Evolutionary conservation across 2,329 filamentous ascomycete species (phyloP), one percentile per base, ranked within the genome.

Genomic region (Cercospora sp.): DNA sequence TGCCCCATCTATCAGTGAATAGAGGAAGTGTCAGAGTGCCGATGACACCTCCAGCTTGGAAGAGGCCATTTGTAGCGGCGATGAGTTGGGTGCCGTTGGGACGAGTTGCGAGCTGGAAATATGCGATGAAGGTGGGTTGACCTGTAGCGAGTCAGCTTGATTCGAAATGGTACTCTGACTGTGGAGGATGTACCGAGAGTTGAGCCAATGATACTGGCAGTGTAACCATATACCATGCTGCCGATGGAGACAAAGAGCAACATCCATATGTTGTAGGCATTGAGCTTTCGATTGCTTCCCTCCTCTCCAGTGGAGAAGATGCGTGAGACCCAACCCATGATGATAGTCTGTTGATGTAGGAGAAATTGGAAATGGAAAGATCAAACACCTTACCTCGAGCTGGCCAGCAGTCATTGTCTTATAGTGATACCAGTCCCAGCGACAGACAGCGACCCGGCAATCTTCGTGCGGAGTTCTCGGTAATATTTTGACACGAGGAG

Each of bases 61-160:
- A 74, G 9, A 74, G 67, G 16, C 72, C 72, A 57, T 74, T 74
- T 9, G 68, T 72, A 6, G 71, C 67, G 10, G 69, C 65, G 5
- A 69, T 59, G 12, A 74, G 66, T 18, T 68, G 58, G 5, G 71
- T 71, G 13, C 63, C 72, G 23, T 73, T 64, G 8, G 71, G 60
- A 5, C 69, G 68, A 9, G 72, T 73, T 31, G 70, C 70, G 33
- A 74, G 71, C 20, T 67, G 63, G 53, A 74, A 71, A 65, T 74
- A 73, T 9, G 48, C 61, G 31, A 73, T 67, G 63, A 74, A 74
- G 0, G 69, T 69, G 4, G 72, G 72, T 53, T 72, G 72, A 9
- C 66, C 69, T 70, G 30, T 30, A n/a, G 13, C 12, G 5, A 30
- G n/a, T 63, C 18, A 26, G 18, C n/a, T 65, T 53, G 42, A 3